Conservation (phyloP, 1,284 basidiomycete species). For the Malassezia equina region DNA sequence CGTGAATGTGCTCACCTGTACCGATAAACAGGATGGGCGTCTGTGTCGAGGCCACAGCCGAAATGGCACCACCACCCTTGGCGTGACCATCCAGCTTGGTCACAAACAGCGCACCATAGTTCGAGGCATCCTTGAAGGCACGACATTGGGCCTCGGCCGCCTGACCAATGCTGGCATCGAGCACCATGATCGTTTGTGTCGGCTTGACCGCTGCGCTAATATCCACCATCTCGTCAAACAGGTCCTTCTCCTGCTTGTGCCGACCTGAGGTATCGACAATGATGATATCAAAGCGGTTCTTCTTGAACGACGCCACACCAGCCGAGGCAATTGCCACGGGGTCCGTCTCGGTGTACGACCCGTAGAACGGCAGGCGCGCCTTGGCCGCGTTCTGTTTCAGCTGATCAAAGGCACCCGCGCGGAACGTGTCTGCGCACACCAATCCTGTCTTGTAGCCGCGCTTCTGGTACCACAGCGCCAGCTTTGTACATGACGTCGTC, state of each 20-base stretch:
- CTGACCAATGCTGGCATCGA: conserved; percentile 61
- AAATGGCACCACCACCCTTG: conserved; percentile 97
- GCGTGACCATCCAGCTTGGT: conserved; percentile 99
- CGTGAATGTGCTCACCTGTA: conserved; percentile 89
- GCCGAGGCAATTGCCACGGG: conserved; percentile 87
- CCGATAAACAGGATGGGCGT: conserved; percentile 98
- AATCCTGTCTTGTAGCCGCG: conserved; percentile 96
- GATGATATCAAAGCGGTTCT: conserved; percentile 94
- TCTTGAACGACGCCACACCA: conserved; percentile 92
- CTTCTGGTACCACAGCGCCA: conserved; percentile 89
- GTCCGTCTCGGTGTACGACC: conserved; percentile 96
- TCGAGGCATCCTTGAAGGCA: conserved; percentile 94
- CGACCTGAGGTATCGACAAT: conserved; percentile 97
- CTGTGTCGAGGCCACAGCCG: conserved; percentile 93
- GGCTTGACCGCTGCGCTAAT: conserved; percentile 87
- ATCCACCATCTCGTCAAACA: conserved; percentile 97
- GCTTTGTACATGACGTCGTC: conserved; percentile 72
- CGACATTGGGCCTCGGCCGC: conserved; percentile 89
- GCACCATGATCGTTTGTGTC: conserved; percentile 51
- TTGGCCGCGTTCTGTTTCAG: conserved; percentile 83
- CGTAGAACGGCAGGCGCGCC: conserved; percentile 97
- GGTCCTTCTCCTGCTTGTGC: conserved; percentile 91
- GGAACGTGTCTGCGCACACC: conserved; percentile 98
- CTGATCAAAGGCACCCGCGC: conserved; percentile 98
- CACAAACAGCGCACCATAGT: conserved; percentile 97